These are phyloP conservation scores for Aspergillus alliaceus DNA, from an alignment of 2,329 filamentous ascomycete genomes.

Conservation along the genomic window DNA sequence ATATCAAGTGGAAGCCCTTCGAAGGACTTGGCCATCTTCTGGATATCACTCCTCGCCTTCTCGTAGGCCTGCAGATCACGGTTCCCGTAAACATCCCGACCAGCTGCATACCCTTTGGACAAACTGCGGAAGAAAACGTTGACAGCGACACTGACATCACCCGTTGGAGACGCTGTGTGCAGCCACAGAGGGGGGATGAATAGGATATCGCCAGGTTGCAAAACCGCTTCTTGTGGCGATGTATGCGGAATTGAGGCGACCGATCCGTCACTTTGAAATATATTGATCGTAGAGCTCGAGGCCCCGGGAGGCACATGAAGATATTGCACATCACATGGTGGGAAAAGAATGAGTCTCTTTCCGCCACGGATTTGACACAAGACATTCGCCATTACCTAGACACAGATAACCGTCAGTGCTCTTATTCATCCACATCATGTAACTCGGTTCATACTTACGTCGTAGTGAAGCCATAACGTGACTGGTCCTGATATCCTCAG, in stretches of 20 bases:
- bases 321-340: slow-evolving; percentile 69
- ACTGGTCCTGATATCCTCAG: slow-evolving; percentile 77
- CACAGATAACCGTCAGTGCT: slow-evolving; percentile 2
- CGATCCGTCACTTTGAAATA: slow-evolving; percentile 56
- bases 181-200: slow-evolving; percentile 84
- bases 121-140: slow-evolving; percentile 85
- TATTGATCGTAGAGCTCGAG: slow-evolving; percentile 75
- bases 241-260: slow-evolving; percentile 60
- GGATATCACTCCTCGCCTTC: slow-evolving; percentile 71
- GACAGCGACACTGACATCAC: slow-evolving; percentile 69
- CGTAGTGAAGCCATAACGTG: slow-evolving; percentile 89
- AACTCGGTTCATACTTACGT: slow-evolving; percentile 50
- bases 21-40: slow-evolving; percentile 55
- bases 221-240: slow-evolving; percentile 64
- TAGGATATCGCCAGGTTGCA: slow-evolving; percentile 72
- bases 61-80: slow-evolving; percentile 82
- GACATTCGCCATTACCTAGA: slow-evolving; percentile 79
- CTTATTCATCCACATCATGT: not conserved
- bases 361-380: slow-evolving; percentile 75
- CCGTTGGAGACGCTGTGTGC: slow-evolving; percentile 59
- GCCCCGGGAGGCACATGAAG: slow-evolving; percentile 73
- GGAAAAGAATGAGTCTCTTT: slow-evolving; percentile 75
- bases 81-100: slow-evolving; percentile 85
- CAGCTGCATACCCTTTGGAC: slow-evolving; percentile 65
- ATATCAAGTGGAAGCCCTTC: slow-evolving; percentile 63